phyloP scores from a whole-genome alignment of 805 yeast genomes.

The Lipomyces kockii region DNA sequence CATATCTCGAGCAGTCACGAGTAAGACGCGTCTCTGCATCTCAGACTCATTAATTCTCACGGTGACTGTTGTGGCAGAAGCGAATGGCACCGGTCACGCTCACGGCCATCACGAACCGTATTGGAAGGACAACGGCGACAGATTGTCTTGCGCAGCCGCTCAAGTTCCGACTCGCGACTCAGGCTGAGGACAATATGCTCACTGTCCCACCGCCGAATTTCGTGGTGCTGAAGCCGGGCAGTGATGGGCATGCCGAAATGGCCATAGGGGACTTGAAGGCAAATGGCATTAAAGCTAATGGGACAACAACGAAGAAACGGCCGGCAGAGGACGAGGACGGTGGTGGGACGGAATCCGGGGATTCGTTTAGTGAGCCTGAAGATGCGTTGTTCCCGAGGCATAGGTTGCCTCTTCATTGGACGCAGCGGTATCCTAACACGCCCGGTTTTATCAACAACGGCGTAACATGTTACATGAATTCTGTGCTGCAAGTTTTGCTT shows the following conservation, averaged over 20 bases:
- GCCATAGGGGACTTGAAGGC: conserved; percentile 6
- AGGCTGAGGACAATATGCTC: conserved; percentile 23
- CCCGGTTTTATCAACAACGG: conserved; percentile 85
- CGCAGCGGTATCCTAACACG: conserved; percentile 17
- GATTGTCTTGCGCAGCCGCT: conserved; percentile 32
- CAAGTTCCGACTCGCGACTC: conserved; percentile 26
- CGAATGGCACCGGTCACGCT: conserved; percentile 28
- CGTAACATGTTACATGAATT: conserved; percentile 95
- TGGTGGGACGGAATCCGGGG: conserved; percentile 14
- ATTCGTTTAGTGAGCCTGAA: conserved; percentile 21
- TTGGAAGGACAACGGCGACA: conserved; percentile 16
- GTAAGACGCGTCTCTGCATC: background rate
- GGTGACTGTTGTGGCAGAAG: background rate
- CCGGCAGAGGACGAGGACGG: conserved; percentile 10
- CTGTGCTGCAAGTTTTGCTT: conserved; percentile 87
- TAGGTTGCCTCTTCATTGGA: conserved; percentile 26
- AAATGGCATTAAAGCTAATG: background rate
- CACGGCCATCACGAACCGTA: conserved; percentile 27
- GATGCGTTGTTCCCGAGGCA: conserved; percentile 23
- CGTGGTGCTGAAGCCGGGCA: conserved; percentile 18
- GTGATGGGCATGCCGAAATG: conserved; percentile 1
- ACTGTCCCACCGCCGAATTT: conserved; percentile 27
- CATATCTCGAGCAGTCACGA: background rate
- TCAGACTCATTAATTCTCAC: background rate
- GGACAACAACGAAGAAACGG: conserved; percentile 4